Evolutionary conservation across 176 grass and related monocot species (phyloP).

Genomic region (Phyllostachys edulis): DNA sequence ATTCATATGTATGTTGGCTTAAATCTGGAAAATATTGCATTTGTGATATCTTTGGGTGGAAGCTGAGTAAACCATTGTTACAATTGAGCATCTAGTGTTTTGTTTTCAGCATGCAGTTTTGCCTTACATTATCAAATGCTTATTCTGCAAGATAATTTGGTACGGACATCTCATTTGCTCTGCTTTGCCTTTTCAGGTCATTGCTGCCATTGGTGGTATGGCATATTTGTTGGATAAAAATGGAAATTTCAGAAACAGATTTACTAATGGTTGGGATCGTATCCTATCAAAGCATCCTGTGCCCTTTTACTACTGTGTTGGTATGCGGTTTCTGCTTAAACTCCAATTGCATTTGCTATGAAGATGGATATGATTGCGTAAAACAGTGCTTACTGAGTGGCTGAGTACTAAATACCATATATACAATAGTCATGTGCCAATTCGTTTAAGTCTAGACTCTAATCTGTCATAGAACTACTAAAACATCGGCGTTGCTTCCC

Average conservation of each 20-base stretch:
- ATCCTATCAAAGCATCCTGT: slow-evolving; percentile 81
- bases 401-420: neutral
- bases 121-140: neutral
- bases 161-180: neutral
- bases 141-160: neutral
- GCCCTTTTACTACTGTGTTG: slow-evolving; percentile 84
- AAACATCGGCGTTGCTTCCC: neutral
- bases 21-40: neutral
- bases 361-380: neutral
- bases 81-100: neutral
- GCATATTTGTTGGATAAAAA: slow-evolving; percentile 72
- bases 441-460: neutral
- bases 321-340: slow-evolving; percentile 32
- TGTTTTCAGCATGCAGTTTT: neutral
- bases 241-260: slow-evolving; percentile 74
- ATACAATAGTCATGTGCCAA: neutral
- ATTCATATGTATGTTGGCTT: neutral
- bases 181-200: slow-evolving; percentile 36
- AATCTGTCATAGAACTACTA: neutral
- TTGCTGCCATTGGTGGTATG: slow-evolving; percentile 65
- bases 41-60: neutral
- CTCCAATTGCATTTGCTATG: neutral
- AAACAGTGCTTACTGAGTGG: neutral
- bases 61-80: neutral
- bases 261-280: slow-evolving; percentile 74